Evolutionary conservation across 192 early-diverging fungal species (phyloP), one percentile per base, ranked within the genome.

Genomic region (Ramicandelaber brevisporus): DNA sequence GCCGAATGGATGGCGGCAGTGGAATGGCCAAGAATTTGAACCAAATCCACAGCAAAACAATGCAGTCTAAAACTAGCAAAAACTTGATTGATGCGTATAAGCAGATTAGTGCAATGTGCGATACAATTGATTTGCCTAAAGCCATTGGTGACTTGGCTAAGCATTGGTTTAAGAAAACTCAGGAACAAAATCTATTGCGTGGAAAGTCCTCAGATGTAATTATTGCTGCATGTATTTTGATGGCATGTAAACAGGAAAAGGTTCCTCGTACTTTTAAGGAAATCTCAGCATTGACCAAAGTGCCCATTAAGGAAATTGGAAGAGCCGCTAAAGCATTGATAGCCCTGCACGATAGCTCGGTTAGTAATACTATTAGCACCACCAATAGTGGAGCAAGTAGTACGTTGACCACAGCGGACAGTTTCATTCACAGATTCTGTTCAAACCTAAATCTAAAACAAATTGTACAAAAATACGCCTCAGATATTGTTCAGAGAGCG

Each of bases 261-360:
- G 73, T 76, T 1, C 70, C 69, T 4, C 65, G 92, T 36, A 89
- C 92, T 3, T 89, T 90, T 46, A 81, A 83, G 41, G 88, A 98
- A 47, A 84, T 93, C 29, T 80, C 75, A 36, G 70, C 73, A 2
- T 35, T 85, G 31, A 89, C 85, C 0, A 65, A 73, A 16, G 83
- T 98, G 8, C 72, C 80, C 15, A 87, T 87, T 41, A 89, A 84
- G 40, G 86, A 89, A 26, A 86, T 92, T 50, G 83, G 86, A 2
- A 58, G 85, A 20, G 72, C 68, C 25, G 63, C 69, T 34, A 50
- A 58, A 34, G 26, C 29, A 14, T 34, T 63, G n/a, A 53, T 49
- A 22, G 51, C 53, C 27, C 46, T 53, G 22, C 41, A 22, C 13
- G 24, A 34, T 14, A 26, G 29, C 11, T n/a, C n/a, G n/a, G n/a